Conservation (phyloP, 1,284 basidiomycete genomes). For the Cryptococcus hybrid region DNA sequence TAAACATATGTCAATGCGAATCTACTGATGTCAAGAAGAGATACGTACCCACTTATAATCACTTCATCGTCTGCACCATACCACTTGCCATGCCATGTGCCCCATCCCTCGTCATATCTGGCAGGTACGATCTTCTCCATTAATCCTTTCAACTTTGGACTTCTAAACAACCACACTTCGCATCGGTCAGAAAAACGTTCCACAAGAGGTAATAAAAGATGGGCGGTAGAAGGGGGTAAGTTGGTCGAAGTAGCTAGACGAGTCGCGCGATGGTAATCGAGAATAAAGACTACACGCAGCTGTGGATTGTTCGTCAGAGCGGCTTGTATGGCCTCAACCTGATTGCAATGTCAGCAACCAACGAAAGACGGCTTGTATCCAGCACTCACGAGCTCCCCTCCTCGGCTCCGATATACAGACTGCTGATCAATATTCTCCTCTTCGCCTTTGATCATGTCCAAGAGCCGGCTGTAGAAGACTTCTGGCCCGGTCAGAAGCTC, state of each 20-base stretch:
- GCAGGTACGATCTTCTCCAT: conserved; percentile 78
- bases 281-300: conserved; percentile 69
- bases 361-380: neutral
- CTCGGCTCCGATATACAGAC: conserved; percentile 72
- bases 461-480: conserved; percentile 50
- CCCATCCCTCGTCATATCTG: conserved; percentile 97
- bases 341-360: neutral
- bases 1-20: conserved; percentile 40
- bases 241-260: conserved; percentile 60
- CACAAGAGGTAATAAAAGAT: conserved; percentile 69
- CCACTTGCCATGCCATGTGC: conserved; percentile 96
- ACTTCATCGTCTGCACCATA: conserved; percentile 92
- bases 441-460: conserved; percentile 70
- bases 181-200: conserved; percentile 71
- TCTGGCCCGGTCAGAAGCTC: conserved; percentile 48
- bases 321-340: conserved; percentile 67
- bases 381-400: conserved; percentile 61
- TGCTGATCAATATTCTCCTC: conserved; percentile 78
- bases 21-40: neutral
- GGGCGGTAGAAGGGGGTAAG: conserved; percentile 60
- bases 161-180: conserved; percentile 75
- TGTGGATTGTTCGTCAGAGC: conserved; percentile 62
- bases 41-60: conserved; percentile 83
- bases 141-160: conserved; percentile 75
- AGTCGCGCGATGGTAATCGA: conserved; percentile 91